Evolutionary conservation across 306 rosid species (phyloP), one percentile per base, ranked within the genome.

Genomic region (Ormosia emarginata): DNA sequence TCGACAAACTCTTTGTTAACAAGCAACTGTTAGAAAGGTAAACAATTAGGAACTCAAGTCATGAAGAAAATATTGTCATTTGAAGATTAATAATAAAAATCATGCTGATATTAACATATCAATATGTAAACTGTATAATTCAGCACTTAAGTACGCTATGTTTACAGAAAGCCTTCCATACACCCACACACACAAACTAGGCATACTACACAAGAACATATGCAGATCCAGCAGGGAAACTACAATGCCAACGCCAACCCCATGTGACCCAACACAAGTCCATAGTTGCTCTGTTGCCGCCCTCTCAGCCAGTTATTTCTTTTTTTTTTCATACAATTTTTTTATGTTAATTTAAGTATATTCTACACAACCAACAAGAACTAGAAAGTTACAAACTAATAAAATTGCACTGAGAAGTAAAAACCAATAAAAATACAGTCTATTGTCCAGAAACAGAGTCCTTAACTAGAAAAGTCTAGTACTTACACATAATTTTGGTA

Each of bases 11-110:
- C 64, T 82, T 90, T 43, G 68, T 90, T 77, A 1, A 56, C 77
- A 46, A 92, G 87, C 75, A 94, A 3, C 98, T 94, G 85, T 50
- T 56, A 62, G 6, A 52, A 77, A 81, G 6, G 17, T 9, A 57
- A 84, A 61, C 12, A 55, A 55, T 78, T 37, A 68, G 49, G 7
- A 66, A 55, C 43, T 15, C 36, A n/a, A 40, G 67, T 80, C 40
- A 66, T 41, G 36, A 56, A 66, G 66, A 13, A 18, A 67, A 30
- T 43, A 56, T 46, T 56, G 50, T 53, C 69, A 69, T 44, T 53
- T 36, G 50, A 79, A 75, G 56, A 58, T 62, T 71, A 56, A 61
- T 43, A 12, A 57, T 12, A 12, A 32, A 64, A n/a, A 78, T 64
- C 69, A 34, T 8, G 41, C 62, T 57, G 15, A 36, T 24, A 75